Evolutionary conservation across 1,139 yeast genomes (phyloP), one percentile per base, ranked within the genome.

Genomic region (Hyphopichia burtonii): DNA sequence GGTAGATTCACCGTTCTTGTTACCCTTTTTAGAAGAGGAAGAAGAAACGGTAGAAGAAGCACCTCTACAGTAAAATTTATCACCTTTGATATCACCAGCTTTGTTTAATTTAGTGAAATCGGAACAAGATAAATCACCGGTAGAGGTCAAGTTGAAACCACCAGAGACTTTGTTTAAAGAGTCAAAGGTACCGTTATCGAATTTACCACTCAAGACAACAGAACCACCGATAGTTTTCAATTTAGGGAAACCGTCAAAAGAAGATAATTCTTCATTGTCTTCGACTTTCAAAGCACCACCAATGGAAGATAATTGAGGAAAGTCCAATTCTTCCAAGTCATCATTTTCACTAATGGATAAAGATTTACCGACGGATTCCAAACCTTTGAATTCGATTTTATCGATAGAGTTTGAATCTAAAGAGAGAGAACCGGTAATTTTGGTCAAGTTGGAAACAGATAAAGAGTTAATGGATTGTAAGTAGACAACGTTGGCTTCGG

Each of bases 281-380:
- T 86, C 80, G 61, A 93, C 74, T 62, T 79, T 83, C 67, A 93
- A 85, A 66, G 90, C 94, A 78, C 98, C 98, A 62, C 88, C 88
- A 59, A 93, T 74, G 38, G 78, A 52, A 49, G 81, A 73, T 68
- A 93, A 81, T 60, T 75, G 63, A 45, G 88, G 76, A 78, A 90
- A 86, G 52, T 84, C 82, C 47, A 87, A 58, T 57, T 75, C 79
- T 57, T 80, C 78, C 65, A 93, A 81, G 46, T 85, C 78, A 46
- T 78, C 76, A 77, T 93, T 93, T 58, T 83, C 74, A 63, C 73
- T 73, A 61, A 93, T 73, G 52, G 94, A 74, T 60, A 93, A 78
- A 50, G 96, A 82, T 60, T 86, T 89, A 65, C 96, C 96, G 61
- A 91, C 76, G 31, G 71, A 47, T 44, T 72, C 61, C 61, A 93